A percentile compares a stretch with the other conserved stretches of the same genome.
These are phyloP conservation scores for barrel medic (Medicago truncatula) DNA, from an alignment of 306 rosid genomes.

Conservation along the genomic window MtrunA17r5.0-ANR NC_053045.1:52003501-52004000, in stretches of 20 bases:
- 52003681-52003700: slow-evolving; percentile 12
- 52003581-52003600: slow-evolving; percentile 98
- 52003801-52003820: slow-evolving; percentile 96
- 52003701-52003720: slow-evolving; percentile 1
- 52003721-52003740: neutral
- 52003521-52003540: slow-evolving; percentile 93
- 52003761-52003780: slow-evolving; percentile 27
- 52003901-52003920: slow-evolving; percentile 32
- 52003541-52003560: slow-evolving; percentile 96
- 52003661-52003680: slow-evolving; percentile 8
- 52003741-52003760: slow-evolving; percentile 20
- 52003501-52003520: slow-evolving; percentile 82
- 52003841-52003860: slow-evolving; percentile 99
- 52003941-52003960: slow-evolving; percentile 24
- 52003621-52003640: slow-evolving; percentile 66
- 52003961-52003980: slow-evolving; percentile 23
- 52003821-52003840: slow-evolving; percentile 98
- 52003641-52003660: slow-evolving; percentile 31
- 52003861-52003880: slow-evolving; percentile 62
- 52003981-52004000: slow-evolving; percentile 10
- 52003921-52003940: slow-evolving; percentile 22
- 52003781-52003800: slow-evolving; percentile 36
- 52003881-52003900: slow-evolving; percentile 46
- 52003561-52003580: slow-evolving; percentile 97
- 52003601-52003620: slow-evolving; percentile 91